These are phyloP conservation scores for Bipolaris cookei DNA, from an alignment of 2,329 filamentous ascomycete species.

Conservation along the genomic window DNA sequence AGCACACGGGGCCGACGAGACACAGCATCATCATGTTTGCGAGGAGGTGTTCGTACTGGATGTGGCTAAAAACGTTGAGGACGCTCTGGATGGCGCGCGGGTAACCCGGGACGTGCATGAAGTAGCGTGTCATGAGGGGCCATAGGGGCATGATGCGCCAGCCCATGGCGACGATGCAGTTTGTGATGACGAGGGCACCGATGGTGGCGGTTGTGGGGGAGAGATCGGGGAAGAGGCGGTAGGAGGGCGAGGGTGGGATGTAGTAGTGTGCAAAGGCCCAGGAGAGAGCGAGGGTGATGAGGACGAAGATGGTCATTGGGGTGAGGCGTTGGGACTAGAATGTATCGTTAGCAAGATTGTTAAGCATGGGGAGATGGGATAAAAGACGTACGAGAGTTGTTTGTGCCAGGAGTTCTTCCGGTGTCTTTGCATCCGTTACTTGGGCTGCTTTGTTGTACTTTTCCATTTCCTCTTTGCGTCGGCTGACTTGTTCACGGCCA, in stretches of 20 bases:
- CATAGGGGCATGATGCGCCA: slow-evolving; percentile 72
- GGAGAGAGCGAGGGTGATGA: slow-evolving; percentile 34
- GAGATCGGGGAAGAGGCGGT: slow-evolving; percentile 45
- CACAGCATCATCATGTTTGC: slow-evolving; percentile 71
- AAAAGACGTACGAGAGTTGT: slow-evolving; percentile 41
- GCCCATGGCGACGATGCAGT: slow-evolving; percentile 61
- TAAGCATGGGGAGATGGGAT: not conserved
- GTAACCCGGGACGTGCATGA: slow-evolving; percentile 55
- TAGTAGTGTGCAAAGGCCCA: slow-evolving; percentile 44
- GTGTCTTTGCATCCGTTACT: slow-evolving; percentile 29
- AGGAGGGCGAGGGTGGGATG: slow-evolving; percentile 33
- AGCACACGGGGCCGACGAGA: slow-evolving; percentile 64
- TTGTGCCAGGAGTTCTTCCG: slow-evolving; percentile 37
- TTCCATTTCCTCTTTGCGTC: slow-evolving; percentile 37
- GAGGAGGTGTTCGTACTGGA: slow-evolving; percentile 61
- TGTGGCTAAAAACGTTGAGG: slow-evolving; percentile 73
- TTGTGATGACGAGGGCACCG: slow-evolving; percentile 65
- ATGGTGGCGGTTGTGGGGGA: slow-evolving; percentile 56
- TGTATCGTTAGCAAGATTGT: slow-evolving; percentile 1
- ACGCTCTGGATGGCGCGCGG: slow-evolving; percentile 68
- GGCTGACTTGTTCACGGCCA: slow-evolving; percentile 42
- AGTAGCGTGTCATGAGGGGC: slow-evolving; percentile 69
- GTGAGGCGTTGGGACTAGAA: slow-evolving; percentile 43
- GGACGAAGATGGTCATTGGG: slow-evolving; percentile 46
- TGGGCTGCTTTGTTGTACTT: slow-evolving; percentile 34